phyloP scores from a whole-genome alignment of 2,329 filamentous ascomycete genomes.

The Hypoxylon sp. region DNA sequence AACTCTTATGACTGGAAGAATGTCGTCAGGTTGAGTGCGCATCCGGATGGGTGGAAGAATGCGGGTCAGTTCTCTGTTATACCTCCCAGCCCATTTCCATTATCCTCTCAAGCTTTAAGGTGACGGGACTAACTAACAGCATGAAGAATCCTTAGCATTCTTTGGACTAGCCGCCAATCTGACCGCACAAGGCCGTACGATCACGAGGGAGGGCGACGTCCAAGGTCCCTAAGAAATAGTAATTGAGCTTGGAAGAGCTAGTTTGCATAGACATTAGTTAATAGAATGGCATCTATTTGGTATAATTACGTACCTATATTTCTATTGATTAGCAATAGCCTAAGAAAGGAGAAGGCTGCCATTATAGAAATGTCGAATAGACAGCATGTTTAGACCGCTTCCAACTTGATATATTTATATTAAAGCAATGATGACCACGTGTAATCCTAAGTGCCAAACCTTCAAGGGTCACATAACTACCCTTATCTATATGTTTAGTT shows the following conservation, averaged over 20 bases:
- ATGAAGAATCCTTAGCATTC: constrained; percentile 1
- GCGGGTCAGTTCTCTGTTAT: neutral
- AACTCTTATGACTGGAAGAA: constrained; percentile 1
- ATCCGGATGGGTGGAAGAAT: neutral
- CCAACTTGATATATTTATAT: too few species aligned
- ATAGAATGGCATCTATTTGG: too few species aligned
- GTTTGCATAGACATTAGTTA: too few species aligned
- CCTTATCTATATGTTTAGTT: too few species aligned
- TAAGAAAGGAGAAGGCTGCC: too few species aligned
- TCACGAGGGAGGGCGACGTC: neutral
- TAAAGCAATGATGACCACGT: too few species aligned
- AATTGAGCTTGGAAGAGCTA: neutral
- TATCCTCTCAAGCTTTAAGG: neutral
- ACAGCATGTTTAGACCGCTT: too few species aligned
- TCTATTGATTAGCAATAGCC: too few species aligned
- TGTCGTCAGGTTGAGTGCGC: neutral
- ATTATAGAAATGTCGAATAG: too few species aligned
- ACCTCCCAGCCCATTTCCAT: neutral
- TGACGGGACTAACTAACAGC: neutral
- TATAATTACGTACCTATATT: too few species aligned
- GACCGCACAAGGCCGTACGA: neutral
- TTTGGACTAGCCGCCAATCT: neutral
- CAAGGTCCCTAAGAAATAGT: neutral
- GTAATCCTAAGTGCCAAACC: too few species aligned
- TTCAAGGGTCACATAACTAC: too few species aligned